Evolutionary conservation across 495 filamentous ascomycete genomes (phyloP).

Genomic region (Penicillium maclennaniae): DNA sequence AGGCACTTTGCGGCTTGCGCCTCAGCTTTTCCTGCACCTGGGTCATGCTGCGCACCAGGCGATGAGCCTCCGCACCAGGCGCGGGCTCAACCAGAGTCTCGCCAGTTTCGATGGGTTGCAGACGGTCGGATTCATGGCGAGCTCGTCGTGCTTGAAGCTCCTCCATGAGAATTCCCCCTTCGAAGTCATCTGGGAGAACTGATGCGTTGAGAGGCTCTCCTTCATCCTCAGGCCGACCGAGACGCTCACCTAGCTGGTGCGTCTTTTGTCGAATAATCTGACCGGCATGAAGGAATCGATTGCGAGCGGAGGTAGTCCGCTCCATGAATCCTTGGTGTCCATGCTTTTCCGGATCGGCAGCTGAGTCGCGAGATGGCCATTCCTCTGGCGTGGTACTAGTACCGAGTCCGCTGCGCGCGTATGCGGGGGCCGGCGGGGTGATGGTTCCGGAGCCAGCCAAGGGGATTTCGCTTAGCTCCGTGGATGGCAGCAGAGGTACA

Average conservation of each 20-base stretch:
- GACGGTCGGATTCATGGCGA: conserved; percentile 18
- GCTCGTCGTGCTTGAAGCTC: conserved; percentile 21
- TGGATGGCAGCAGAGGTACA: conserved; percentile 14
- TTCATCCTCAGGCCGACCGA: conserved; percentile 39
- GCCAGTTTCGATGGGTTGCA: conserved; percentile 16
- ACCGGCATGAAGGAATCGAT: conserved; percentile 33
- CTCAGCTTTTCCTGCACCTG: conserved; percentile 26
- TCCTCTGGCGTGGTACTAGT: conserved; percentile 7
- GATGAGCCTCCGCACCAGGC: conserved; percentile 40
- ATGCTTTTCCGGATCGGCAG: conserved; percentile 14
- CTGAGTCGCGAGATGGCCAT: background rate
- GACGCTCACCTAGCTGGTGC: conserved; percentile 27
- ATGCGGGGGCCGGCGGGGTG: conserved; percentile 26
- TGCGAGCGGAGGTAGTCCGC: conserved; percentile 18
- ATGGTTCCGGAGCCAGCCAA: conserved; percentile 18
- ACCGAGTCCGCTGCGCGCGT: conserved; percentile 17
- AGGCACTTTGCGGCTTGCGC: conserved; percentile 33
- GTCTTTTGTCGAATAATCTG: conserved; percentile 39
- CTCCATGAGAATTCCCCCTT: conserved; percentile 22
- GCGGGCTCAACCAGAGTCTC: conserved; percentile 21
- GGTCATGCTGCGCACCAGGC: conserved; percentile 41
- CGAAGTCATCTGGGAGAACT: conserved; percentile 34
- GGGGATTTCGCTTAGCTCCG: conserved; percentile 13
- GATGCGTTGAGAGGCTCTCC: conserved; percentile 35
- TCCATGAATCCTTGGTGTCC: conserved; percentile 8